Percentiles rank a stretch among this genome's conserved stretches.
phyloP scores from a whole-genome alignment of 140 eudicot genomes.

The Bidens hawaiensis region DNA sequence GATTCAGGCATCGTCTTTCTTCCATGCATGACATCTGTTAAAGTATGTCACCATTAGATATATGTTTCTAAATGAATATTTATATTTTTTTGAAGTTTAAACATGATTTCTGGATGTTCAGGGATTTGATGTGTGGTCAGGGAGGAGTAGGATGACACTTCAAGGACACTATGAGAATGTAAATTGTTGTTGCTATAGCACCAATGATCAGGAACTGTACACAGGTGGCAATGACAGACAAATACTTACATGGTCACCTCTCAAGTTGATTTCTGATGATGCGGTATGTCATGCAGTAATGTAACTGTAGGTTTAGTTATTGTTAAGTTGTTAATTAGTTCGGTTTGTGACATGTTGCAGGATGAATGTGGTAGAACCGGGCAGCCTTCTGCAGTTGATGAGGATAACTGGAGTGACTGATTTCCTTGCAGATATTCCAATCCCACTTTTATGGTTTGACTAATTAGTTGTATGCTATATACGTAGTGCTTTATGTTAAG shows the following conservation, averaged over 20 bases:
- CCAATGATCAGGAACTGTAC: constrained; percentile 85
- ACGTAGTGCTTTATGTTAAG: not conserved
- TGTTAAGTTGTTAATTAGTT: not conserved
- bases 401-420: constrained; percentile 97
- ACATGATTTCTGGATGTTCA: constrained; percentile 20
- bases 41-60: constrained; percentile 34
- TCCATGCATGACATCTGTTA: constrained; percentile 77
- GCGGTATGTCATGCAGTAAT: constrained; percentile 32
- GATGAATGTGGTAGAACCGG: constrained; percentile 46
- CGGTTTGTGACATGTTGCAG: constrained; percentile 34
- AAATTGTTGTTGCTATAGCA: constrained; percentile 77
- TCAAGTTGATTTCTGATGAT: constrained; percentile 42
- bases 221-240: constrained; percentile 89
- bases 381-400: constrained; percentile 43
- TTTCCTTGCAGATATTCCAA: not conserved
- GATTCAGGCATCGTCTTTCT: constrained; percentile 80
- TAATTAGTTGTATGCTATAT: constrained; percentile 15
- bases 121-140: constrained; percentile 95
- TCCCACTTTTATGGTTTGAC: not conserved
- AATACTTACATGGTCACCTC: constrained; percentile 91
- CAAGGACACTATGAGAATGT: constrained; percentile 88
- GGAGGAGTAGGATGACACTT: constrained; percentile 55
- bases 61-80: not conserved
- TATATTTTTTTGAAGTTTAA: not conserved
- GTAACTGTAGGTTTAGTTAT: not conserved